Evolutionary conservation across 208 protist genomes (phyloP).

Genomic region (Trichomonas vaginalis): DNA sequence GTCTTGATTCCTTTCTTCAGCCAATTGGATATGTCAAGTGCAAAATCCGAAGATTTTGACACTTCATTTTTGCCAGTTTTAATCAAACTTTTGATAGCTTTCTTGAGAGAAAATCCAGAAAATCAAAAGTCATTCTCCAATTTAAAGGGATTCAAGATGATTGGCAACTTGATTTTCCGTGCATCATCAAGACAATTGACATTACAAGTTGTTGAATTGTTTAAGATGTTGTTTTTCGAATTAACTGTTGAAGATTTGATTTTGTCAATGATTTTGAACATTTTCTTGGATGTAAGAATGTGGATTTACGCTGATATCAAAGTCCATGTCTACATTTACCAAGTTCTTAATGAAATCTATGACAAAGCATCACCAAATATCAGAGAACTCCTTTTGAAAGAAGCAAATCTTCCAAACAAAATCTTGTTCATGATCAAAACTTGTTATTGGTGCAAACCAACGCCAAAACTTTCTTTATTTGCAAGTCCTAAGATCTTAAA

Average conservation of each 20-base stretch:
- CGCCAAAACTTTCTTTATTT: background rate
- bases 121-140: background rate
- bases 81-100: background rate
- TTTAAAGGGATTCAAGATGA: background rate
- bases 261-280: background rate
- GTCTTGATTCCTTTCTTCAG: background rate
- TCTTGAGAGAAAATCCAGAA: background rate
- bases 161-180: background rate
- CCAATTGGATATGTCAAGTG: background rate
- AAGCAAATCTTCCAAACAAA: background rate
- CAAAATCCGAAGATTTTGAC: background rate
- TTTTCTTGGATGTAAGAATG: constrained; percentile 8
- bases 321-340: background rate
- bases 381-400: background rate
- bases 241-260: background rate
- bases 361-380: too few species aligned
- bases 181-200: background rate
- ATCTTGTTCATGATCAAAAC: background rate
- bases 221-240: background rate
- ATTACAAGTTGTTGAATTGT: background rate
- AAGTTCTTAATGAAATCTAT: background rate
- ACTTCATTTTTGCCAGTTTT: background rate
- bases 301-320: background rate
- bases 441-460: background rate
- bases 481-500: background rate